Evolutionary conservation across 2,329 filamentous ascomycete species (phyloP).

Genomic region (Passalora sequoiae): DNA sequence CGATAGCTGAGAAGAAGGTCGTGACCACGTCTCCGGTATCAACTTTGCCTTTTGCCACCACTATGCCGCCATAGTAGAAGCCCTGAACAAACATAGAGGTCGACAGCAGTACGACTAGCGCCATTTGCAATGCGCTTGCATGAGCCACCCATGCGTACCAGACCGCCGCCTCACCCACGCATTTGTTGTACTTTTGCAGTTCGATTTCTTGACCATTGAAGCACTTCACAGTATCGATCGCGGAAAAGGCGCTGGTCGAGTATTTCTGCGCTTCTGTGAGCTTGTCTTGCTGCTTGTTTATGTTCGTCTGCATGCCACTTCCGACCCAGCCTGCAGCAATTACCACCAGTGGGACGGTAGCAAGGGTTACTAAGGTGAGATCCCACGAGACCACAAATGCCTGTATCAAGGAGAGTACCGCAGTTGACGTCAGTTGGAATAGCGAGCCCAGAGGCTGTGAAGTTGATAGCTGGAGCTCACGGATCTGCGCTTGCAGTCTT

Average conservation of each 20-base stretch:
- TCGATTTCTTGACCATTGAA: conserved; percentile 73
- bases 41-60: conserved; percentile 57
- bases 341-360: conserved; percentile 64
- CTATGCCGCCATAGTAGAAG: conserved; percentile 77
- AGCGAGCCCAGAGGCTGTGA: conserved; percentile 74
- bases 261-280: conserved; percentile 68
- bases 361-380: conserved; percentile 72
- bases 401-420: conserved; percentile 60
- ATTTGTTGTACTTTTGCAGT: conserved; percentile 56
- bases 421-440: conserved; percentile 59
- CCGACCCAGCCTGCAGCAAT: conserved; percentile 57
- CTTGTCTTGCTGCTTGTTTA: conserved; percentile 63
- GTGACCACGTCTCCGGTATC: conserved; percentile 67
- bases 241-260: conserved; percentile 62
- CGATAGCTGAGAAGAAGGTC: conserved; percentile 77
- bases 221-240: conserved; percentile 80
- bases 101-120: conserved; percentile 67
- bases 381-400: conserved; percentile 80
- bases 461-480: conserved; percentile 73
- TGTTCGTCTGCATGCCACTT: conserved; percentile 56
- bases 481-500: conserved; percentile 71
- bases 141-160: conserved; percentile 65
- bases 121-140: conserved; percentile 66
- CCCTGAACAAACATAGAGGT: conserved; percentile 78
- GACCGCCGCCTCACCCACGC: conserved; percentile 54